Conservation (phyloP, 441 rosid genomes). For the Syzygium malaccense region DNA sequence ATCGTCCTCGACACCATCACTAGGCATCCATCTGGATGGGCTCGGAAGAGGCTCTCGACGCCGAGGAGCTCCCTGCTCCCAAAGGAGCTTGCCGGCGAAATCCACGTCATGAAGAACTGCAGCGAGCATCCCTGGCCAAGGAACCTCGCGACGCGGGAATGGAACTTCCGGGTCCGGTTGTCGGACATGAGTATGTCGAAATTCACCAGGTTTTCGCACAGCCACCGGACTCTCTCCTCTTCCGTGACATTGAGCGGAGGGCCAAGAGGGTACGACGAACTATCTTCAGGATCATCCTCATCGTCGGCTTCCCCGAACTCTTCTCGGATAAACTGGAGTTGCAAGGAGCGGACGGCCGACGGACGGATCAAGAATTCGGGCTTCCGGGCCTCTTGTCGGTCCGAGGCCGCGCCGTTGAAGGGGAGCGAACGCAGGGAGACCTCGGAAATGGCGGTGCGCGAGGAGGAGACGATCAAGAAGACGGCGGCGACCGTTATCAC, state of each 20-base stretch:
- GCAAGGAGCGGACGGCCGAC: background rate
- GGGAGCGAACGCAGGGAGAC: conserved; percentile 13
- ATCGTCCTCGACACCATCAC: conserved; percentile 46
- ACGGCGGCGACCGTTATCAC: conserved; percentile 20
- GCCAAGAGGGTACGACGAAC: conserved; percentile 12
- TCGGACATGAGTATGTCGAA: conserved; percentile 47
- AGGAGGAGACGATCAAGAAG: conserved; percentile 28
- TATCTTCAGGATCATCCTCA: background rate
- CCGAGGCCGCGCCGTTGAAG: conserved; percentile 3
- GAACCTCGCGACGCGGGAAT: conserved; percentile 38
- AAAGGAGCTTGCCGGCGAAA: conserved; percentile 32
- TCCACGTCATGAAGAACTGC: conserved; percentile 65
- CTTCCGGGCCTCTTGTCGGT: conserved; percentile 5
- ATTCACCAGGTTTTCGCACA: conserved; percentile 26
- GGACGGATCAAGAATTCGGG: background rate
- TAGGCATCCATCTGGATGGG: conserved; percentile 51
- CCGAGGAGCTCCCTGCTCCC: conserved; percentile 34
- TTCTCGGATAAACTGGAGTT: conserved; percentile 16
- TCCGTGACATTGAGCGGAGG: conserved; percentile 41
- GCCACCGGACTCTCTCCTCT: conserved; percentile 44
- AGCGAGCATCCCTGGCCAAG: conserved; percentile 33
- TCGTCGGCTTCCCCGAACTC: conserved; percentile 1
- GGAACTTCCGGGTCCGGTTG: conserved; percentile 34
- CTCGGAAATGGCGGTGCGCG: conserved; percentile 19
- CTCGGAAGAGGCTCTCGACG: conserved; percentile 38